Conservation (phyloP, 352 stramenopile species). For the Blastocystis hominis region DNA sequence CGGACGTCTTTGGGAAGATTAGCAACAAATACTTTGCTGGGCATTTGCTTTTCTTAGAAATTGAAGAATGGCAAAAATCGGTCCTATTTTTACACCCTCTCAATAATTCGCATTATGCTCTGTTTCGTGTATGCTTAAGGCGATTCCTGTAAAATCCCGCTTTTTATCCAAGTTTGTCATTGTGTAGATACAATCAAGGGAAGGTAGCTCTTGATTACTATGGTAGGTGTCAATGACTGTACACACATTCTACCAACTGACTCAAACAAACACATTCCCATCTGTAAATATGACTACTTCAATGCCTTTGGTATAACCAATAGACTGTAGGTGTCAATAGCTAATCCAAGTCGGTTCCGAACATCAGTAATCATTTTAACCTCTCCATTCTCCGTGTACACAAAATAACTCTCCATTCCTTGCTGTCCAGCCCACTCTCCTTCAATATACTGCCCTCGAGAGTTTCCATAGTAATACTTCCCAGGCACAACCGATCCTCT, state of each 20-base stretch:
- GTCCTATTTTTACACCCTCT: neutral
- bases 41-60: neutral
- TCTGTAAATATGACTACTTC: neutral
- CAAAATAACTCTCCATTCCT: slow-evolving; percentile 43
- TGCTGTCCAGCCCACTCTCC: slow-evolving; percentile 17
- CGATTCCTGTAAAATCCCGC: neutral
- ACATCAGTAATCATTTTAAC: slow-evolving; percentile 43
- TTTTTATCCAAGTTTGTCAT: neutral
- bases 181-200: neutral
- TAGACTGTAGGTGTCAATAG: neutral
- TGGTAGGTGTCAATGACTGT: neutral
- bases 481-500: neutral
- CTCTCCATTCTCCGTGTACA: slow-evolving; percentile 52
- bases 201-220: neutral
- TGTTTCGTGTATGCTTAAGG: too few relatives aligned
- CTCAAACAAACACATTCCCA: too few relatives aligned
- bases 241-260: too few relatives aligned
- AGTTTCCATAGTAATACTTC: slow-evolving; percentile 49
- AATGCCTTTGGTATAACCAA: neutral
- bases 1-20: slow-evolving; percentile 22
- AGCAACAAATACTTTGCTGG: slow-evolving; percentile 35
- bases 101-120: too few relatives aligned
- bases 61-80: neutral
- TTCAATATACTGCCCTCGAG: slow-evolving; percentile 7
- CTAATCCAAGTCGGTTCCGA: slow-evolving; percentile 25